A percentile compares a stretch with the other conserved stretches of the same genome.
These are phyloP conservation scores for Phanerochaete carnosa DNA, from an alignment of 768 basidiomycete genomes.

Conservation along the genomic window DNA sequence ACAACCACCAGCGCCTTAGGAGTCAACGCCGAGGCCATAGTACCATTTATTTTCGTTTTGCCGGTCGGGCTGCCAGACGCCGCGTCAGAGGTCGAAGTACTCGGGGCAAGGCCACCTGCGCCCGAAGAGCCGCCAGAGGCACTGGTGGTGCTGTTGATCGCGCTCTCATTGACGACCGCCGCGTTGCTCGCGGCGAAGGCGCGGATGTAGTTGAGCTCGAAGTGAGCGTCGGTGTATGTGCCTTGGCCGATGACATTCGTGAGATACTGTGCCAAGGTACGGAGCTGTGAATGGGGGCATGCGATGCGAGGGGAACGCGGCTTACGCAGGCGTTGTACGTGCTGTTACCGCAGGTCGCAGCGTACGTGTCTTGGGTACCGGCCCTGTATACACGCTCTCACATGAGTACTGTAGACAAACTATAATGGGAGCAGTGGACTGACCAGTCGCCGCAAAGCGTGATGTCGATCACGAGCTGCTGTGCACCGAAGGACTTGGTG, in stretches of 20 bases:
- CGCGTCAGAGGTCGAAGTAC: too few relatives aligned
- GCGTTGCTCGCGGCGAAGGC: slow-evolving; percentile 37
- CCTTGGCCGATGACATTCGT: slow-evolving; percentile 44
- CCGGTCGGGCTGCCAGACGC: too few relatives aligned
- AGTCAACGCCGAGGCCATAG: too few relatives aligned
- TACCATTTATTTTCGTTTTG: too few relatives aligned
- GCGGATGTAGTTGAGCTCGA: slow-evolving; percentile 59
- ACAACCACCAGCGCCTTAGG: too few relatives aligned
- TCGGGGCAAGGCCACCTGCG: too few relatives aligned
- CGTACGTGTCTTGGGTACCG: slow-evolving; percentile 41
- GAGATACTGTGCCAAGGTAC: not conserved
- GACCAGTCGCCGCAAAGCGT: slow-evolving; percentile 53
- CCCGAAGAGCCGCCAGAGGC: too few relatives aligned
- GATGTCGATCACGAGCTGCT: slow-evolving; percentile 54
- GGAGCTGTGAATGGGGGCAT: not conserved
- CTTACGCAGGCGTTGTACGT: slow-evolving; percentile 38
- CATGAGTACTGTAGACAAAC: not conserved
- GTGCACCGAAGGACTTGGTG: slow-evolving; percentile 39
- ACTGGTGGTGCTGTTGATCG: too few relatives aligned
- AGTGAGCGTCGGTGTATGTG: slow-evolving; percentile 49
- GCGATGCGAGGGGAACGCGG: not conserved
- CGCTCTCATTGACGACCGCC: not conserved
- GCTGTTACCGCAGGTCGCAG: slow-evolving; percentile 37
- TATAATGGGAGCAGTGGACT: slow-evolving; percentile 10
- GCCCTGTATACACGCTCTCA: too few relatives aligned